Conservation (phyloP, 169 alveolate genomes). For the Eimeria acervulina region DNA sequence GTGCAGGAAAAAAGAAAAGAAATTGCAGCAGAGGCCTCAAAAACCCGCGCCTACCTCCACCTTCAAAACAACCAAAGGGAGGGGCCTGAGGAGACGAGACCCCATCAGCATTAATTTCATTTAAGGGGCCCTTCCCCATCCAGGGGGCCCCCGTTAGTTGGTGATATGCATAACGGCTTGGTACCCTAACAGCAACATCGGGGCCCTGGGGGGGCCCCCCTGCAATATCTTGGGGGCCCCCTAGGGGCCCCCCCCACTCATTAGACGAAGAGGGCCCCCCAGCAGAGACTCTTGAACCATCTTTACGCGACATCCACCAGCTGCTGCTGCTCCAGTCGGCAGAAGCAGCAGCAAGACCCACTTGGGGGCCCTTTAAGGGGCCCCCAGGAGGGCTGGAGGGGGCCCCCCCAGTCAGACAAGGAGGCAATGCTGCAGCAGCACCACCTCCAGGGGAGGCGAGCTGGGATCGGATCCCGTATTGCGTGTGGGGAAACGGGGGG, state of each 20-base stretch:
- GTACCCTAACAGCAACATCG: neutral
- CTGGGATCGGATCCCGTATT: neutral
- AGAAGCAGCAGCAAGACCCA: neutral
- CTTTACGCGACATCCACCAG: neutral
- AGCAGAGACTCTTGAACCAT: neutral
- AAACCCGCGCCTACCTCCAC: conserved; percentile 36
- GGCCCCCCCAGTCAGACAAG: neutral
- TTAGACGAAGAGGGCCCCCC: neutral
- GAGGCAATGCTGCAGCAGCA: neutral
- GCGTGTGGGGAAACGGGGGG: conserved; percentile 1
- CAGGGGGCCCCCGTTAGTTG: conserved; percentile 48
- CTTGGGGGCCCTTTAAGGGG: neutral
- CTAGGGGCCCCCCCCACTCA: conserved; percentile 17
- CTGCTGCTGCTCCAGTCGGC: conserved; percentile 3
- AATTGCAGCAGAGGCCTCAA: conserved; percentile 8
- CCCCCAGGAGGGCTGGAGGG: neutral
- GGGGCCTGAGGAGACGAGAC: neutral
- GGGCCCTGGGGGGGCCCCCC: conserved; percentile 42
- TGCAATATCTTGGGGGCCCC: neutral
- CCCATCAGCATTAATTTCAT: neutral
- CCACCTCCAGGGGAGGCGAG: neutral
- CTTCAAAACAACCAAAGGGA: conserved; percentile 58
- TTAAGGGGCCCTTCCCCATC: neutral
- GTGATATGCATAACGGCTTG: conserved; percentile 44
- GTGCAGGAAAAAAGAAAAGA: neutral